Base-by-base conservation (phyloP, 106 monocot species). In the Dendrobium officinale region DNA sequence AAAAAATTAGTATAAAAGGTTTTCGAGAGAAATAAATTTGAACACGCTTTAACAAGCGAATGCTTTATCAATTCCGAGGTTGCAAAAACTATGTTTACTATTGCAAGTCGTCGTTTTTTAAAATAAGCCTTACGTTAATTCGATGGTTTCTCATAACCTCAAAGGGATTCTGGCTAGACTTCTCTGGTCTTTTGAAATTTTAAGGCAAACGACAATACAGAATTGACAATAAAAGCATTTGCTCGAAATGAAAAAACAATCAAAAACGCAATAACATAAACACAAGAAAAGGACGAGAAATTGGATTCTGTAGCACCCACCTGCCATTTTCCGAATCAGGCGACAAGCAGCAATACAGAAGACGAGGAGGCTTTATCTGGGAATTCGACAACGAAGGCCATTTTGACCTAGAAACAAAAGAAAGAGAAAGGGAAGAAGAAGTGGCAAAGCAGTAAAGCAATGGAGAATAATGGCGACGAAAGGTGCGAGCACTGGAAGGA, bases 291-390 rank as follows among this genome's bases (percentile, higher is more conserved):
- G 44, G 67, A 9, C 10, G 11, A 72, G 20, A 17, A 2, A 33
- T 40, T 13, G 40, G 72, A 40, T 72, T 64, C 72, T 16, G 10
- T 15, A 37, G 29, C 9, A 72, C 72, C 72, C 15, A 40, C 72
- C 72, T 72, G 37, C 40, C 72, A 17, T 72, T 72, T 40, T 2
- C 37, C 27, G 37, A 29, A 10, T 33, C 72, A 33, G 72, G 37
- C 37, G 37, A 72, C 31, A 40, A 72, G 72, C 29, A 72, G 72
- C 72, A 72, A 91, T 88, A 67, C 91, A 98, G 76, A 98, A 94
- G 13, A 91, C 97, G 42, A 90, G 82, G 40, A 85, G 67, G 22
- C 94, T 90, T 22, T 86, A 2, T 24, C 64, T 64, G 64, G 26
- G 20, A 58, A 58, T 26, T 64, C n/a, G 77, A 72, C 86, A 68